Conservation (phyloP, 768 basidiomycete species). For the Leccinum longicurvipes region DNA sequence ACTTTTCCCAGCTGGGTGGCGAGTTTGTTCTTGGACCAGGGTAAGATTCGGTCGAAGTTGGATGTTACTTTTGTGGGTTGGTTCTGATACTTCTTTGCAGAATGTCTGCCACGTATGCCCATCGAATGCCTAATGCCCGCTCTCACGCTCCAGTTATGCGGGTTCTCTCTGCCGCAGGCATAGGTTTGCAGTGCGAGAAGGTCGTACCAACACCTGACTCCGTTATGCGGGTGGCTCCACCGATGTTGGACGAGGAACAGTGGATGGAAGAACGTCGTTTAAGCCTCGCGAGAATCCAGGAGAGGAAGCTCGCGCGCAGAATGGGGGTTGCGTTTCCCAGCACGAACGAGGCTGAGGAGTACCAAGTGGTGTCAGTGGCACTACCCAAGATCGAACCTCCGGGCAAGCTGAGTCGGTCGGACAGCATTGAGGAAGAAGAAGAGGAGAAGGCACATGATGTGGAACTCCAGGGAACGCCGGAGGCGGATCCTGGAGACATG, state of each 20-base stretch:
- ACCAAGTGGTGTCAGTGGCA: slow-evolving; percentile 5
- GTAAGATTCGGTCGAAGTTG: slow-evolving; percentile 39
- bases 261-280: slow-evolving; percentile 36
- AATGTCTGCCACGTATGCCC: slow-evolving; percentile 66
- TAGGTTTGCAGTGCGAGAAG: slow-evolving; percentile 28
- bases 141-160: slow-evolving; percentile 71
- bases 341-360: slow-evolving; percentile 9
- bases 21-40: slow-evolving; percentile 79
- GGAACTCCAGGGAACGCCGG: slow-evolving; percentile 1
- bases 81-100: slow-evolving; percentile 32
- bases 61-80: background rate
- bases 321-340: slow-evolving; percentile 26
- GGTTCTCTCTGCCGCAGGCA: slow-evolving; percentile 63
- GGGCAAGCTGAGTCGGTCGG: slow-evolving; percentile 26
- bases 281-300: slow-evolving; percentile 31
- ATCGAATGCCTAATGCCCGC: slow-evolving; percentile 78
- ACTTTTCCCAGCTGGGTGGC: slow-evolving; percentile 78
- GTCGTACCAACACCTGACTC: slow-evolving; percentile 4
- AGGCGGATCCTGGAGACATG: background rate
- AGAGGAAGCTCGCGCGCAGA: slow-evolving; percentile 32
- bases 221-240: background rate
- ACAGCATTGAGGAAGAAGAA: slow-evolving; percentile 32
- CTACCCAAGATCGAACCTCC: slow-evolving; percentile 22
- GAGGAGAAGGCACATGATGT: slow-evolving; percentile 22
- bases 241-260: slow-evolving; percentile 27